A percentile compares a stretch with the other conserved stretches of the same genome.
phyloP scores from a whole-genome alignment of 2,329 filamentous ascomycete species.

The Graphium sp. region DNA sequence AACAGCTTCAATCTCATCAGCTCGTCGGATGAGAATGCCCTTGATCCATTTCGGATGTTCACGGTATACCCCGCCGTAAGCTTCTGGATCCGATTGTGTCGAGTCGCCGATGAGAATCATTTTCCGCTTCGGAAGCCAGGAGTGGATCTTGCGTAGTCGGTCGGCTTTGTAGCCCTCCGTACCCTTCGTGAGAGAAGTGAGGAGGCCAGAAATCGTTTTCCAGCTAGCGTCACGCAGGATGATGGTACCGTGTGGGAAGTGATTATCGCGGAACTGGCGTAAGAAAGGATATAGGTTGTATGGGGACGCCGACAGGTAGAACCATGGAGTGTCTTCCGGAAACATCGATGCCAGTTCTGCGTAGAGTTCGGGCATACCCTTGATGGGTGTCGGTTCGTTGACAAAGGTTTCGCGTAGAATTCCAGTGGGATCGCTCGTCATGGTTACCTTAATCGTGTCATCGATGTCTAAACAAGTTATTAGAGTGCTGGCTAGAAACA shows the following conservation, averaged over 20 bases:
- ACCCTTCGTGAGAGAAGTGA: conserved; percentile 62
- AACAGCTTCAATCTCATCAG: conserved; percentile 52
- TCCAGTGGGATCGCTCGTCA: conserved; percentile 63
- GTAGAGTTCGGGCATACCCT: conserved; percentile 79
- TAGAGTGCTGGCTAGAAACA: too few relatives aligned
- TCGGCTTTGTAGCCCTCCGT: conserved; percentile 78
- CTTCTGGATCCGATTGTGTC: conserved; percentile 81
- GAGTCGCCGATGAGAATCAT: conserved; percentile 81
- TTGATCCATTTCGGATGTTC: conserved; percentile 60
- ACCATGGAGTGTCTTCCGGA: conserved; percentile 53
- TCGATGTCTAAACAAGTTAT: conserved; percentile 51
- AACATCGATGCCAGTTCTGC: conserved; percentile 38
- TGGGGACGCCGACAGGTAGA: conserved; percentile 85
- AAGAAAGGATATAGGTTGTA: conserved; percentile 91
- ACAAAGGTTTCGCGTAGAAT: conserved; percentile 76
- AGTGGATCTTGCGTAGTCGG: conserved; percentile 60
- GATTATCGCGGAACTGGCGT: conserved; percentile 48
- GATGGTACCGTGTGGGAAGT: conserved; percentile 65
- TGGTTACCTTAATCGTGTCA: conserved; percentile 86
- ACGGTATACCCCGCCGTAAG: conserved; percentile 64
- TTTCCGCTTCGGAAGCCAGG: conserved; percentile 62
- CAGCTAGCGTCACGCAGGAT: conserved; percentile 74
- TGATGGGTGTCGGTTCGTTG: conserved; percentile 51
- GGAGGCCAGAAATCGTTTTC: conserved; percentile 67
- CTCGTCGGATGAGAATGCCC: conserved; percentile 73